phyloP scores from a whole-genome alignment of 371 early-diverging fungal genomes.

The Rhizopus delemar region DNA sequence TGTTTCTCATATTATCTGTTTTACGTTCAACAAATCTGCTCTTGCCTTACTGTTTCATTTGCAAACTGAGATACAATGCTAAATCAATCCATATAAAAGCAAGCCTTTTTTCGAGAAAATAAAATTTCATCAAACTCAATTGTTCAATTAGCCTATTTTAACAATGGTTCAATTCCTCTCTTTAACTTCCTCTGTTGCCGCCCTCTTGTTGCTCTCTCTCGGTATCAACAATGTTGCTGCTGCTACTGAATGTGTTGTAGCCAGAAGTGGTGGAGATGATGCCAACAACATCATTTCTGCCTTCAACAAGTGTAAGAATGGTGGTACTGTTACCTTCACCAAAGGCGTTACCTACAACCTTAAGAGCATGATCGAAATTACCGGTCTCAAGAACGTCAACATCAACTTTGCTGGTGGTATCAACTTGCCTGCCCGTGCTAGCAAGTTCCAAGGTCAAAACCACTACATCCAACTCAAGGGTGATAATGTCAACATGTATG shows the following conservation, averaged over 20 bases:
- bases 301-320: constrained; percentile 33
- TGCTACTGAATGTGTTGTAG: constrained; percentile 25
- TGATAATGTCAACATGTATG: constrained; percentile 26
- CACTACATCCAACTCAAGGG: constrained; percentile 34
- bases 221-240: constrained; percentile 15
- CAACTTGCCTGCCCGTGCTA: constrained; percentile 27
- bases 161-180: background rate
- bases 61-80: too few relatives aligned
- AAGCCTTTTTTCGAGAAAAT: background rate
- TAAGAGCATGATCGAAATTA: constrained; percentile 20
- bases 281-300: constrained; percentile 27
- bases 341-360: constrained; percentile 30
- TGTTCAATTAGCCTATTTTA: too few relatives aligned
- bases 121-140: background rate
- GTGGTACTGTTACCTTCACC: constrained; percentile 35
- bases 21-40: too few relatives aligned
- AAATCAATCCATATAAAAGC: background rate
- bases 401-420: constrained; percentile 33
- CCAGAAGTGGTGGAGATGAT: constrained; percentile 25
- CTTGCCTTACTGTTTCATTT: too few relatives aligned
- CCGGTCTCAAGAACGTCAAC: constrained; percentile 28
- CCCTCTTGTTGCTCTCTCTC: constrained; percentile 5
- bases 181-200: constrained; percentile 1
- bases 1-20: too few relatives aligned
- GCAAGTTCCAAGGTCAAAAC: constrained; percentile 24